phyloP scores from a whole-genome alignment of 164 flowering plant species.

The Tetrastigma voinierianum region DNA sequence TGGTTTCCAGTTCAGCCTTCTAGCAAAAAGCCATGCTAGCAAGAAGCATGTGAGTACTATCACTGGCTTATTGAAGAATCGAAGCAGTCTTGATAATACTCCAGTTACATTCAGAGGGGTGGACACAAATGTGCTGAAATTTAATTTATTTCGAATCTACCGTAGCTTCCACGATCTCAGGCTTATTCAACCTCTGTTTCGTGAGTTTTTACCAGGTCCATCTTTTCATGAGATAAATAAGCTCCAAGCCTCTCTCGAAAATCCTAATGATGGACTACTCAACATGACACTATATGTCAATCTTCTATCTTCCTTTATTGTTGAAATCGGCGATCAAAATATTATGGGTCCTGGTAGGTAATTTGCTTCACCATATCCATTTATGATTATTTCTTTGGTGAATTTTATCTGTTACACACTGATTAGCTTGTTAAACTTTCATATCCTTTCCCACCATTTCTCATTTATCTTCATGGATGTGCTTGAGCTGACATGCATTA shows the following conservation, averaged over 20 bases:
- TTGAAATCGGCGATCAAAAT: conserved; percentile 67
- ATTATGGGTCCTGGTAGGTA: conserved; percentile 81
- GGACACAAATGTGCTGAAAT: conserved; percentile 62
- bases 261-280: conserved; percentile 63
- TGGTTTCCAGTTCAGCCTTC: conserved; percentile 86
- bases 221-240: conserved; percentile 37
- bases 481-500: background rate
- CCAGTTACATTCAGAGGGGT: conserved; percentile 80
- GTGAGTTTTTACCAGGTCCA: conserved; percentile 85
- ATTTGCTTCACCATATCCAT: background rate
- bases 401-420: background rate
- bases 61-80: conserved; percentile 60
- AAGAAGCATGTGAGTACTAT: conserved; percentile 71
- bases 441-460: background rate
- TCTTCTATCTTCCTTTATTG: conserved; percentile 76
- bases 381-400: background rate
- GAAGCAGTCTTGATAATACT: conserved; percentile 44
- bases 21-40: conserved; percentile 44
- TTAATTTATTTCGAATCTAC: conserved; percentile 74
- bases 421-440: background rate
- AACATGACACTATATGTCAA: conserved; percentile 72
- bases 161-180: conserved; percentile 58
- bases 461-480: background rate
- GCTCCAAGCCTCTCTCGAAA: conserved; percentile 71
- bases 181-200: conserved; percentile 90